phyloP scores from a whole-genome alignment of 208 protist genomes.

The Vickermania spadyakhi region DNA sequence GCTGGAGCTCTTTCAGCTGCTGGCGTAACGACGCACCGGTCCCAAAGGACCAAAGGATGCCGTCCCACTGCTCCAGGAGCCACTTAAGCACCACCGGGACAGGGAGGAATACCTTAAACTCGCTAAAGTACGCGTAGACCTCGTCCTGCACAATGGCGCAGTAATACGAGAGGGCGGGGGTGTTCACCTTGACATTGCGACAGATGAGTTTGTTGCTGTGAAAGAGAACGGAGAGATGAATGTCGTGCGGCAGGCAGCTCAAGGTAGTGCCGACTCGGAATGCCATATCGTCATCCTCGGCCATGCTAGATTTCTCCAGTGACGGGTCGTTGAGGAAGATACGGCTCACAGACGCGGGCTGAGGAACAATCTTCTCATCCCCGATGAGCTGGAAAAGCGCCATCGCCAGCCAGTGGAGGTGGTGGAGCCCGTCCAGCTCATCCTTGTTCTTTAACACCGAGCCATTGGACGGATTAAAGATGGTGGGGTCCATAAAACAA shows the following conservation, averaged over 20 bases:
- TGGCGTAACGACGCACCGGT: conserved; percentile 14
- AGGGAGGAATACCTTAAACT: conserved; percentile 20
- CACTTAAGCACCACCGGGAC: conserved; percentile 31
- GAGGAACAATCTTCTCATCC: conserved; percentile 28
- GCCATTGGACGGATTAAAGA: background rate
- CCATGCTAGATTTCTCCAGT: conserved; percentile 6
- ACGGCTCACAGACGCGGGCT: conserved; percentile 37
- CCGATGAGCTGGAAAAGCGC: conserved; percentile 24
- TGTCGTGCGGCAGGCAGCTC: conserved; percentile 39
- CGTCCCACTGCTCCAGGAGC: conserved; percentile 23
- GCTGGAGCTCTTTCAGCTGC: conserved; percentile 6
- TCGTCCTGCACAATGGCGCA: conserved; percentile 29
- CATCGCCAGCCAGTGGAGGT: conserved; percentile 42
- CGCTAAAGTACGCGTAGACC: conserved; percentile 24
- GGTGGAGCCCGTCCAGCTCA: conserved; percentile 22
- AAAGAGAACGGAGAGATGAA: conserved; percentile 22
- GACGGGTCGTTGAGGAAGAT: conserved; percentile 13
- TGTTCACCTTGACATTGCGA: conserved; percentile 10
- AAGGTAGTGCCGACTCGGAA: conserved; percentile 37
- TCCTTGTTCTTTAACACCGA: conserved; percentile 22
- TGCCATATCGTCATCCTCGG: conserved; percentile 31
- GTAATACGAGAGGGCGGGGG: conserved; percentile 12
- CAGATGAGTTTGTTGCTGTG: conserved; percentile 7
- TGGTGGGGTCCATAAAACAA: background rate
- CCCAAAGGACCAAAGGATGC: conserved; percentile 33